A percentile compares a stretch with the other conserved stretches of the same genome.
phyloP scores from a whole-genome alignment of 2,329 filamentous ascomycete species.

The Pseudocercospora macadamiae region DNA sequence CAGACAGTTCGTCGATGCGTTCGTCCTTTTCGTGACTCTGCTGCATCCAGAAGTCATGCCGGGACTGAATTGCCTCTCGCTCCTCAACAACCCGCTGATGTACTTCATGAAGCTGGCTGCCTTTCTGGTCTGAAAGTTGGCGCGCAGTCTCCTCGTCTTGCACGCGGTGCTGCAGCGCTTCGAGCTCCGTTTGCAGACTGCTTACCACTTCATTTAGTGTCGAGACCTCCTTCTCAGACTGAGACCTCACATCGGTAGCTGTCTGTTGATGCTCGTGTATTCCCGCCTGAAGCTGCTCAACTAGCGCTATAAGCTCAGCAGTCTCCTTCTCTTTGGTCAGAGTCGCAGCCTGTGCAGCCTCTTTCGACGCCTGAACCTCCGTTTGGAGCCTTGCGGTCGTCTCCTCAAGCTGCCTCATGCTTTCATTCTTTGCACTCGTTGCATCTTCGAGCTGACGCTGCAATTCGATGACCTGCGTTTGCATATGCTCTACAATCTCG shows the following conservation, averaged over 20 bases:
- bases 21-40: slow-evolving; percentile 19
- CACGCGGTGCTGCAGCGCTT: slow-evolving; percentile 25
- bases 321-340: slow-evolving; percentile 26
- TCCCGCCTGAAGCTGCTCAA: slow-evolving; percentile 28
- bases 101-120: slow-evolving; percentile 15
- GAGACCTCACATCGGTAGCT: slow-evolving; percentile 17
- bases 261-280: slow-evolving; percentile 24
- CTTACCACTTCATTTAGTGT: slow-evolving; percentile 20
- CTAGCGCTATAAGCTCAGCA: slow-evolving; percentile 24
- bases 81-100: slow-evolving; percentile 12
- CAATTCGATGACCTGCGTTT: slow-evolving; percentile 19
- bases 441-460: slow-evolving; percentile 27
- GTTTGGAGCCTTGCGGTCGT: slow-evolving; percentile 19
- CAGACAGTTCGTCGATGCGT: slow-evolving; percentile 28
- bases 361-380: slow-evolving; percentile 18
- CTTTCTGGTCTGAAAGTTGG: slow-evolving; percentile 7
- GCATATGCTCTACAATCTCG: slow-evolving; percentile 24
- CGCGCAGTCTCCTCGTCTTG: slow-evolving; percentile 19
- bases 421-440: slow-evolving; percentile 18
- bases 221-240: slow-evolving; percentile 20
- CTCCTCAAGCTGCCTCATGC: slow-evolving; percentile 16
- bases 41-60: slow-evolving; percentile 8
- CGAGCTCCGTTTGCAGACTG: slow-evolving; percentile 28
- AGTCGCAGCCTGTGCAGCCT: slow-evolving; percentile 18
- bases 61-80: slow-evolving; percentile 8